Evolutionary conservation across 129 eudicot species (phyloP).

Genomic region (Apium graveolens): DNA sequence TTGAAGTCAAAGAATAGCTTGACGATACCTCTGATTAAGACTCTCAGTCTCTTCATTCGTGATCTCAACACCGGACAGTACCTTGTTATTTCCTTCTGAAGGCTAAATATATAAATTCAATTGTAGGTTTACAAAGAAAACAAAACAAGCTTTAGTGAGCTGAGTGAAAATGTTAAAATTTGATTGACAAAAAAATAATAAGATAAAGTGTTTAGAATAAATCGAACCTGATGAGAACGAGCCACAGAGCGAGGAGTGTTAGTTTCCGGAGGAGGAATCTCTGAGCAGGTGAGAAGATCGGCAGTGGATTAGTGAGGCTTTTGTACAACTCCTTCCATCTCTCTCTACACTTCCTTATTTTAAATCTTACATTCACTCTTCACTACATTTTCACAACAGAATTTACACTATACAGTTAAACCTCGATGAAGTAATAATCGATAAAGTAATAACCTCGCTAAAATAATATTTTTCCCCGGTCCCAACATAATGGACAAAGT

Average conservation of each 20-base stretch:
- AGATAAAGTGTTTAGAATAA: background rate
- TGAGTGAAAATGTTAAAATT: background rate
- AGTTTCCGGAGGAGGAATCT: slow-evolving; percentile 26
- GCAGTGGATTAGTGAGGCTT: slow-evolving; percentile 49
- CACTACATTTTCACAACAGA: too few relatives aligned
- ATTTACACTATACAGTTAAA: too few relatives aligned
- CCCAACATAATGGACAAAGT: too few relatives aligned
- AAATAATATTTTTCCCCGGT: too few relatives aligned
- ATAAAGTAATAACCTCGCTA: too few relatives aligned
- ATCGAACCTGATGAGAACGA: slow-evolving; percentile 50
- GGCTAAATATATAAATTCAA: slow-evolving; percentile 36
- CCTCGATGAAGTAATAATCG: too few relatives aligned
- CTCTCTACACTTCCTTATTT: background rate
- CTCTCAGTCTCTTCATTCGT: slow-evolving; percentile 59
- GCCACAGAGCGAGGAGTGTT: slow-evolving; percentile 27
- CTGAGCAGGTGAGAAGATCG: slow-evolving; percentile 60
- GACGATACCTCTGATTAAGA: slow-evolving; percentile 38
- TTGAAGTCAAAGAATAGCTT: background rate
- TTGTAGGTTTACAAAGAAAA: too few relatives aligned
- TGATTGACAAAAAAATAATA: background rate
- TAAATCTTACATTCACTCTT: too few relatives aligned
- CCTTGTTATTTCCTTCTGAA: slow-evolving; percentile 57
- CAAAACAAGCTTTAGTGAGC: background rate
- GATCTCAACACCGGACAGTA: slow-evolving; percentile 62
- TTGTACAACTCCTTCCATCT: slow-evolving; percentile 28